Evolutionary conservation across 2,329 filamentous ascomycete species (phyloP).

Genomic region (Penicillium glabrum): DNA sequence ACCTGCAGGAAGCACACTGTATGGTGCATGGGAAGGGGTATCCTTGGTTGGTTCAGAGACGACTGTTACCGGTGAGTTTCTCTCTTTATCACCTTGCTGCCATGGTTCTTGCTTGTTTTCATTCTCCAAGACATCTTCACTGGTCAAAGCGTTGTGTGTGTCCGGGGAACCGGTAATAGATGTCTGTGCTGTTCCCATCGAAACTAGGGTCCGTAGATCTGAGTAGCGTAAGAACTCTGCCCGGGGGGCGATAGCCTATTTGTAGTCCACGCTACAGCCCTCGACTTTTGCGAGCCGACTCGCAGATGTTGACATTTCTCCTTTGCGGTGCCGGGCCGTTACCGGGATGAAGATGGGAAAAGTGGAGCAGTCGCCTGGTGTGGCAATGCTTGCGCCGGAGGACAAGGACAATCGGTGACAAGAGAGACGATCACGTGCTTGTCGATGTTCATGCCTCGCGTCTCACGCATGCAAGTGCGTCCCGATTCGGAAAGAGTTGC

Average conservation of each 20-base stretch:
- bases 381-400: too few relatives aligned
- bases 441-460: background rate
- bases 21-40: background rate
- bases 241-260: background rate
- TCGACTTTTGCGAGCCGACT: background rate
- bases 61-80: background rate
- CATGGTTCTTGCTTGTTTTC: background rate
- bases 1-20: background rate
- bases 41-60: background rate
- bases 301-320: slow-evolving; percentile 1
- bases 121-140: background rate
- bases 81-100: background rate
- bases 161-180: background rate
- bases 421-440: background rate
- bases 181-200: too few relatives aligned
- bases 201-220: too few relatives aligned
- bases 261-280: background rate
- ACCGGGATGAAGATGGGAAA: slow-evolving; percentile 4
- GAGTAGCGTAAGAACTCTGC: background rate
- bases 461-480: background rate
- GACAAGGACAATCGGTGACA: background rate
- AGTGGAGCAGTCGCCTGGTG: background rate
- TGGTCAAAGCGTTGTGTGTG: background rate
- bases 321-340: slow-evolving; percentile 12
- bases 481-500: background rate